Evolutionary conservation across 352 stramenopile genomes (phyloP), one percentile per base, ranked within the genome.

Genomic region (Globisporangium cederbergense): DNA sequence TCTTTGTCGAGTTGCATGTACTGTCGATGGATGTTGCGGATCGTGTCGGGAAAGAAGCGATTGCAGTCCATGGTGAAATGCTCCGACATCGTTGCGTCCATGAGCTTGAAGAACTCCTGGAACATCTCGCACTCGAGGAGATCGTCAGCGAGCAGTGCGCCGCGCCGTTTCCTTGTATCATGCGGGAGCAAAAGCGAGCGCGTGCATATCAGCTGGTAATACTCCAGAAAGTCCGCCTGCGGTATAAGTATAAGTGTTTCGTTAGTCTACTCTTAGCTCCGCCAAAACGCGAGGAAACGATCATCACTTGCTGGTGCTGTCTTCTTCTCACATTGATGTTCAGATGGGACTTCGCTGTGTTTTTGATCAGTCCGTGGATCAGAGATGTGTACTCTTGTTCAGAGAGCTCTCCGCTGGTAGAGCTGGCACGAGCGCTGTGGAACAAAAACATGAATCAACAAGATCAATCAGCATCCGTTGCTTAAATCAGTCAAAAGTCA

Each of bases 1-100:
- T 88, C 76, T 7, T 60, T 61, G 45, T 91, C 82, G n/a, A 91
- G 62, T 47, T 91, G 82, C 22, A 86, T 49, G 66, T 87, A 88
- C 47, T 91, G 79, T 3, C 71, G 66, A 22, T 89, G 79, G 2
- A 91, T 68, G 11, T 77, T 64, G 5, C 78, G 77, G 60, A 86
- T 56, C 9, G 32, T 46, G 9, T 54, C 56, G 7, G 68, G 73
- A 30, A 73, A 36, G 46, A 89, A 88, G 1, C 53, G 50, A 43
- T 86, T 88, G 1, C 5, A 52, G 1, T 64, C 32, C 2, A 32
- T 30, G 40, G 58, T 32, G 52, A 86, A 88, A 22, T 68, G 68
- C 18, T 65, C 58, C 4, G 65, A 61, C 10, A 89, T 45, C 0
- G 62, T 52, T 0, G 36, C 20, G 40, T 89, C 68, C 55, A 76